Conservation (phyloP, 164 flowering plant genomes). For the Saururus chinensis region DNA sequence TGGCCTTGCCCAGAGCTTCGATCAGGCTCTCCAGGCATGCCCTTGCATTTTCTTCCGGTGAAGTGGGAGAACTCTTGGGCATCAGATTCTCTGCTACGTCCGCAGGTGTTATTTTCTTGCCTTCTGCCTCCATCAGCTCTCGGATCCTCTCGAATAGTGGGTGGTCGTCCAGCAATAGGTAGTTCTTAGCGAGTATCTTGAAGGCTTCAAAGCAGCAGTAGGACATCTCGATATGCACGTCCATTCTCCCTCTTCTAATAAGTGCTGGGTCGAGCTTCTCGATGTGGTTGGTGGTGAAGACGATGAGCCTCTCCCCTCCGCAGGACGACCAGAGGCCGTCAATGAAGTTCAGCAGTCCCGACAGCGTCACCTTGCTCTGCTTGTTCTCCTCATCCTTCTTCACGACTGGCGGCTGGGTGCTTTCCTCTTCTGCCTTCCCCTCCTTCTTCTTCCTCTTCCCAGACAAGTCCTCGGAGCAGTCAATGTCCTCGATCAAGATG, state of each 20-base stretch:
- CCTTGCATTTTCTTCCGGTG: not conserved
- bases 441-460: conserved; percentile 1
- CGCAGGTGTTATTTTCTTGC: conserved; percentile 40
- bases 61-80: conserved; percentile 2
- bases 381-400: conserved; percentile 10
- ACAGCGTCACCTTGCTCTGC: conserved; percentile 38
- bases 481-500: conserved; percentile 8
- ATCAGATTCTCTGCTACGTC: conserved; percentile 56
- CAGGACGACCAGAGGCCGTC: conserved; percentile 72
- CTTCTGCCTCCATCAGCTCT: conserved; percentile 19
- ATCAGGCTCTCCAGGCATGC: not conserved
- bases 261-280: conserved; percentile 56
- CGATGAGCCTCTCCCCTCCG: conserved; percentile 52
- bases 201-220: conserved; percentile 42
- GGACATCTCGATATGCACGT: conserved; percentile 56
- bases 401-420: conserved; percentile 16
- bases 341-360: conserved; percentile 59
- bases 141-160: conserved; percentile 24
- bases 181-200: conserved; percentile 46
- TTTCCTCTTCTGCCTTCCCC: not conserved
- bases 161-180: conserved; percentile 32
- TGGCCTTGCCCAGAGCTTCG: not conserved
- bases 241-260: conserved; percentile 50
- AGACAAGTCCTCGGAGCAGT: conserved; percentile 11
- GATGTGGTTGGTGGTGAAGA: conserved; percentile 55